These are phyloP conservation scores for Dillenia suffruticosa DNA, from an alignment of 164 flowering plant species.

Conservation along the genomic window DNA sequence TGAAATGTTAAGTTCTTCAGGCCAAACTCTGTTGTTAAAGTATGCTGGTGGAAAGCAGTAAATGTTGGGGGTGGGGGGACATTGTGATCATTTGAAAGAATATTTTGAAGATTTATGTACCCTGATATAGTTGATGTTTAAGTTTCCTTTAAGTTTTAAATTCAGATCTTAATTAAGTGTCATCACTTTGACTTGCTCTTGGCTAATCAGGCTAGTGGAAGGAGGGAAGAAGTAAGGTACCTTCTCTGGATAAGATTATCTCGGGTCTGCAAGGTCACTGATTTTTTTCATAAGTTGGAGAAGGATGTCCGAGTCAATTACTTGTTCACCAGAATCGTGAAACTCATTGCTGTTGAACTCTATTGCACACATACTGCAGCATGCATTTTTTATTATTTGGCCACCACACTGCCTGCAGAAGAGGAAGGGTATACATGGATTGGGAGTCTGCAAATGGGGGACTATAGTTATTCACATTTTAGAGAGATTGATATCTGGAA, in stretches of 20 bases:
- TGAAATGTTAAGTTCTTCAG: no score
- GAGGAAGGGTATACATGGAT: conserved; percentile 82
- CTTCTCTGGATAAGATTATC: conserved; percentile 61
- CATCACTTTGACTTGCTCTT: neutral
- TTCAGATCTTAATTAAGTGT: neutral
- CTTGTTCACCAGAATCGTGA: conserved; percentile 59
- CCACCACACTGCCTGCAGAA: conserved; percentile 60
- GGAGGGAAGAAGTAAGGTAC: conserved; percentile 53
- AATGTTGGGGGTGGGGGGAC: no score
- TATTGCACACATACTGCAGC: conserved; percentile 84
- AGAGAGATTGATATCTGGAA: conserved; percentile 67
- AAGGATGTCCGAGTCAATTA: conserved; percentile 72
- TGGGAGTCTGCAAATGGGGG: conserved; percentile 69
- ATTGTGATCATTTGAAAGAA: no score
- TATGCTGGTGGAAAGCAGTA: no score
- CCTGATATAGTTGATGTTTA: no score
- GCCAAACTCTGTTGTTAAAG: no score
- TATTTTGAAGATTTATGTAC: no score
- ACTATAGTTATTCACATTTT: conserved; percentile 55
- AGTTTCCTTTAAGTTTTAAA: neutral
- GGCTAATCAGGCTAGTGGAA: conserved; percentile 42
- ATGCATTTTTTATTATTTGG: conserved; percentile 71
- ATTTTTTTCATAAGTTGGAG: conserved; percentile 52
- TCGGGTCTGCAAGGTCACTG: conserved; percentile 43
- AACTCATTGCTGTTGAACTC: conserved; percentile 59